Base-by-base conservation (phyloP, 2,329 filamentous ascomycete genomes). In the Trichoderma asperellum region DNA sequence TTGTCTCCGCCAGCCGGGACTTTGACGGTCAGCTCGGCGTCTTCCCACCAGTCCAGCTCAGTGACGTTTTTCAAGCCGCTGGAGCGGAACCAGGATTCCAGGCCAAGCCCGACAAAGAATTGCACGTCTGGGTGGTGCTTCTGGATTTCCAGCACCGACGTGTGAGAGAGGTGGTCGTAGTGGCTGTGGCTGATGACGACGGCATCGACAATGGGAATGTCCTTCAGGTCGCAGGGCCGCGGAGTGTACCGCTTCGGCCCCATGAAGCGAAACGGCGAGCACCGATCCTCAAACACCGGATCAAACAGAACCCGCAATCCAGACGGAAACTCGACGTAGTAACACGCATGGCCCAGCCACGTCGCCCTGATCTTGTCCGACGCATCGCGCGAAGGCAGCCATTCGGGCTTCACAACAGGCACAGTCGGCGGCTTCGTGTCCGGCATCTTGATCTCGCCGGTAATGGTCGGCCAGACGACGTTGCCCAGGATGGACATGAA, bases 11-110 rank as follows among this genome's bases (percentile, higher is more conserved):
- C 76, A 52, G 76, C 76, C 49, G 76, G 71, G 24, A 75, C 72
- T 40, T 74, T 72, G 32, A 97, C 80, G 0, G 83, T 88, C n/a
- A 97, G 79, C 59, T 95, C 89, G 6, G 89, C 86, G 72, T 92
- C 90, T 74, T 97, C 90, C 95, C 95, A 97, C 95, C 95, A 97
- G 80, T 98, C 95, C 75, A 97, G 79, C 81, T 97, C 94, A 0
- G 93, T 96, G 55, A 95, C 90, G 70, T 93, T 92, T 1, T 86
- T 72, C 66, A 97, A 87, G 1, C 92, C 93, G 32, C 84, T 85
- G 4, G 84, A 81, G 58, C 84, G 83, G 79, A 98, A 97, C 94
- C 94, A 97, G 59, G 86, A 83, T 79, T 92, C 92, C 69, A 97
- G 88, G 2, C 93, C 93, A 4, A 97, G 80, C 0, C 93, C 93